These are phyloP conservation scores for Pyrenochaeta sp. DNA, from an alignment of 2,329 filamentous ascomycete species.

Conservation along the genomic window DNA sequence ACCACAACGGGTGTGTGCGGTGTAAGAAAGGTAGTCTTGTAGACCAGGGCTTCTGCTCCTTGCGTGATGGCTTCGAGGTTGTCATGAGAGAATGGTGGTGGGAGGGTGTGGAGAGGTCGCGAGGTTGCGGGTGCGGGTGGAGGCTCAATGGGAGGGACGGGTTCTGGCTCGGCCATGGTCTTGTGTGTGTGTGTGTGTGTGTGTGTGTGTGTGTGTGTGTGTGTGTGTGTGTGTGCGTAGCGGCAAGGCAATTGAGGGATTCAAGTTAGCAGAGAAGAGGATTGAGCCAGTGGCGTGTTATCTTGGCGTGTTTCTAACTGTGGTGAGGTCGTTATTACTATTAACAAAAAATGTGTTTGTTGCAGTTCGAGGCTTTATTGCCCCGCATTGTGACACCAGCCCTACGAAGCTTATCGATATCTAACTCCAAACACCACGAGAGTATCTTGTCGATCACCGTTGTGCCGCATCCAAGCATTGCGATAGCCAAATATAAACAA, in stretches of 20 bases:
- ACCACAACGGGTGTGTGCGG: conserved; percentile 76
- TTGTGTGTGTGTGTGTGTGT: background rate
- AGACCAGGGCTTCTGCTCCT: conserved; percentile 94
- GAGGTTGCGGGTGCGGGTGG: conserved; percentile 28
- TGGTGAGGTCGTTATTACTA: background rate
- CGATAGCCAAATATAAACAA: conserved; percentile 4
- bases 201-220: background rate
- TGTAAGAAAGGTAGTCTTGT: conserved; percentile 81
- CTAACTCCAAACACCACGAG: conserved; percentile 22
- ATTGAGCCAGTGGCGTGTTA: background rate
- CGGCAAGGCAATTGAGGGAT: background rate
- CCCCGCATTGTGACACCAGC: conserved; percentile 22
- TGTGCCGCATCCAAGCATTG: conserved; percentile 4
- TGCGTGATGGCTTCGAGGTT: conserved; percentile 80
- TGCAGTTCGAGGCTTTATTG: conserved; percentile 6
- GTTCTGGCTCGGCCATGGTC: conserved; percentile 33
- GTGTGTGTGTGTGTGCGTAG: background rate
- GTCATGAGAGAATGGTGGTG: conserved; percentile 56
- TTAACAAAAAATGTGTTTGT: conserved; percentile 2
- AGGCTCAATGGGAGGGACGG: conserved; percentile 26
- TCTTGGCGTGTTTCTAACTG: too few relatives aligned
- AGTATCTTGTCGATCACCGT: conserved; percentile 20
- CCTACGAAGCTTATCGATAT: conserved; percentile 22
- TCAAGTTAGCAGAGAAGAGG: background rate
- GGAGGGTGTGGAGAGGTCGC: conserved; percentile 38